A percentile compares a stretch with the other conserved stretches of the same genome.
Evolutionary conservation across 2,329 filamentous ascomycete species (phyloP).

Genomic region (Penicillium sumatraense): DNA sequence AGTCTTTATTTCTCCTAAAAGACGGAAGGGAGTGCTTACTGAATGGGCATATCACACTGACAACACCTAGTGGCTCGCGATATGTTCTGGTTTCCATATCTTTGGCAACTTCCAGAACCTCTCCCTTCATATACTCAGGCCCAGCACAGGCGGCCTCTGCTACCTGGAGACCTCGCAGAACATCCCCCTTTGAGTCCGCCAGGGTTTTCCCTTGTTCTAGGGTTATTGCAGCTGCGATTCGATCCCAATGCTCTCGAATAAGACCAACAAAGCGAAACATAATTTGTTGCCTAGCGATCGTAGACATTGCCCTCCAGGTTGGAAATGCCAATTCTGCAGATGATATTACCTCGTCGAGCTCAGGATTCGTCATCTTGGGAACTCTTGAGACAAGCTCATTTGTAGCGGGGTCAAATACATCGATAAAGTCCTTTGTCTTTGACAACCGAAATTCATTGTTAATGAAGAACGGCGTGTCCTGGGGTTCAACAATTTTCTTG

Average conservation of each 20-base stretch:
- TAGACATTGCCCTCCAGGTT: slow-evolving; percentile 59
- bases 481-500: slow-evolving; percentile 48
- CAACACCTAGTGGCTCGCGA: slow-evolving; percentile 64
- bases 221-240: slow-evolving; percentile 64
- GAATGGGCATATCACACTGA: slow-evolving; percentile 66
- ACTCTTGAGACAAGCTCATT: slow-evolving; percentile 56
- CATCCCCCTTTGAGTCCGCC: slow-evolving; percentile 65
- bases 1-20: slow-evolving; percentile 37
- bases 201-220: slow-evolving; percentile 69
- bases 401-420: slow-evolving; percentile 63
- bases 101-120: slow-evolving; percentile 65
- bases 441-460: slow-evolving; percentile 64
- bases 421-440: slow-evolving; percentile 61
- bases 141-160: slow-evolving; percentile 68
- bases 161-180: slow-evolving; percentile 66
- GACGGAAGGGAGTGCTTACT: slow-evolving; percentile 57
- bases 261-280: slow-evolving; percentile 66
- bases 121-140: slow-evolving; percentile 64
- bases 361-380: slow-evolving; percentile 62
- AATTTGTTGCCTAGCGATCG: slow-evolving; percentile 62
- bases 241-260: slow-evolving; percentile 66
- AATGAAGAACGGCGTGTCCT: slow-evolving; percentile 63
- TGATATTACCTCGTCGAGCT: slow-evolving; percentile 61
- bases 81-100: slow-evolving; percentile 70
- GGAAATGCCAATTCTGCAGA: slow-evolving; percentile 64